These are phyloP conservation scores for Lepidium africanum DNA, from an alignment of 345 rosid genomes.

Conservation along the genomic window DNA sequence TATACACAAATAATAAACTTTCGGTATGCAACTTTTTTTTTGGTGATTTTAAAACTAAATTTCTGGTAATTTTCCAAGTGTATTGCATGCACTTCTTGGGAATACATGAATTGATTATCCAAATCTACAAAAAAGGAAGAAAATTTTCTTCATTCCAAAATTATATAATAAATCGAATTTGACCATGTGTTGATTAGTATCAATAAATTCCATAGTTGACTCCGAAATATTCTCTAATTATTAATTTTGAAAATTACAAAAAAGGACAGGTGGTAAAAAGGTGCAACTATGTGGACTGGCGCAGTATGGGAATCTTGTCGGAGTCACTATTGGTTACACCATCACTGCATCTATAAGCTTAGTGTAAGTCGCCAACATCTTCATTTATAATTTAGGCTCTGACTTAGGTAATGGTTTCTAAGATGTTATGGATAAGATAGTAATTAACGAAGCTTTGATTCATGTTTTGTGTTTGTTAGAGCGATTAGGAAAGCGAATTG, in stretches of 20 bases:
- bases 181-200: not conserved
- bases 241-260: not conserved
- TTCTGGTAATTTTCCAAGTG: not conserved
- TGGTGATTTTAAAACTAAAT: not conserved
- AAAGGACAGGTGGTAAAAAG: conserved; percentile 44
- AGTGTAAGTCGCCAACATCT: conserved; percentile 33
- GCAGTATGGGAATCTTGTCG: conserved; percentile 66
- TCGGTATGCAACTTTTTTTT: not conserved
- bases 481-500: conserved; percentile 70
- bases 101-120: not conserved
- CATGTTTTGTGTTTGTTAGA: conserved; percentile 31
- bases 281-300: conserved; percentile 68
- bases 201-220: conserved; percentile 13
- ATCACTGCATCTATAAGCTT: conserved; percentile 91
- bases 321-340: conserved; percentile 70
- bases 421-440: not conserved
- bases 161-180: not conserved
- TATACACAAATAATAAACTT: not conserved
- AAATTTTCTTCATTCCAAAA: not conserved
- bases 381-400: too few relatives aligned
- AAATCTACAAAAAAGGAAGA: not conserved
- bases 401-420: not conserved
- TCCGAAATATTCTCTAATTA: not conserved
- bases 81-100: conserved; percentile 9
- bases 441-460: not conserved